Conservation (phyloP, 257 asterid genomes). For the Solanum microdontum region DNA sequence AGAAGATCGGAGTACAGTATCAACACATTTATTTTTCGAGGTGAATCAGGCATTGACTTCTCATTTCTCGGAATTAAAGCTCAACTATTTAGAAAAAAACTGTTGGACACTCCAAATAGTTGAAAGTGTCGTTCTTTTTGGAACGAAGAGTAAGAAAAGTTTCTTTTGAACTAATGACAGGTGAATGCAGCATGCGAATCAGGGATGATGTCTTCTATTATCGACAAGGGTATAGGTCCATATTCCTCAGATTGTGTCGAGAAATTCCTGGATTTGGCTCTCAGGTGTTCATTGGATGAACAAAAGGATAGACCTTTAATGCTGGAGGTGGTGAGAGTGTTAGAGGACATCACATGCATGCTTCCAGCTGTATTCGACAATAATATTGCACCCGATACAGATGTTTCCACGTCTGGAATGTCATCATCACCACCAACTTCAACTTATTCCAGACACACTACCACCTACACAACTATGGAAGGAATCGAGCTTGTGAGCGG, state of each 20-base stretch:
- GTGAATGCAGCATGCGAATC: slow-evolving; percentile 2
- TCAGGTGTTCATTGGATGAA: slow-evolving; percentile 24
- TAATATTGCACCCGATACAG: not conserved
- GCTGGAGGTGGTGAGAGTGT: slow-evolving; percentile 26
- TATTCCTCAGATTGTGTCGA: slow-evolving; percentile 24
- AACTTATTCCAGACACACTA: slow-evolving; percentile 4
- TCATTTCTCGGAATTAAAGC: not conserved
- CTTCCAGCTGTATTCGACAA: slow-evolving; percentile 17
- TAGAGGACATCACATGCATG: slow-evolving; percentile 14
- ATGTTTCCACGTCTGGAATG: not conserved
- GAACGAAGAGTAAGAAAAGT: not conserved
- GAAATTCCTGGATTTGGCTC: slow-evolving; percentile 20
- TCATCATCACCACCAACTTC: slow-evolving; percentile 3
- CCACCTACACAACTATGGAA: slow-evolving; percentile 13
- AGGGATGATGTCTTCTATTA: slow-evolving; percentile 15
- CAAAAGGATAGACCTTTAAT: slow-evolving; percentile 22
- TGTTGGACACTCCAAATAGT: not conserved
- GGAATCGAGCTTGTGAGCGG: slow-evolving; percentile 27
- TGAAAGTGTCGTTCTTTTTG: not conserved
- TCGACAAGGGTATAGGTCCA: slow-evolving; percentile 21
- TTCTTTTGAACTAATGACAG: not conserved
- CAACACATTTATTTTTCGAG: not conserved
- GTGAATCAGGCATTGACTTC: not conserved
- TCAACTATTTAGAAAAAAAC: not conserved
- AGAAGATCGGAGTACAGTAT: not conserved